phyloP scores from a whole-genome alignment of 495 filamentous ascomycete genomes.

The Cenococcum geophilum region DNA sequence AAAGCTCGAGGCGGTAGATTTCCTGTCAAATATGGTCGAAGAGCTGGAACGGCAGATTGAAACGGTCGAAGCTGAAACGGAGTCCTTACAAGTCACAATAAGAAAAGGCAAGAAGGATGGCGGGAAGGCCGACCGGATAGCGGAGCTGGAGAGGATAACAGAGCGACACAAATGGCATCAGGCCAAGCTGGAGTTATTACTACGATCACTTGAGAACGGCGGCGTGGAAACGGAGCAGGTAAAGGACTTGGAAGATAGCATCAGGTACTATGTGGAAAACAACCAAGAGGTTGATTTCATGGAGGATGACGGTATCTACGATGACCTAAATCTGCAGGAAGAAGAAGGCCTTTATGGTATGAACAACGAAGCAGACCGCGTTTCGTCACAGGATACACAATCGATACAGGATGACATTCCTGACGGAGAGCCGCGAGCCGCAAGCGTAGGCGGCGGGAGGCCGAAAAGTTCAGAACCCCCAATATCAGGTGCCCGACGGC shows the following conservation, averaged over 20 bases:
- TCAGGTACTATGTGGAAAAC: slow-evolving; percentile 90
- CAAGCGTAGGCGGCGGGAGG: slow-evolving; percentile 45
- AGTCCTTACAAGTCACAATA: slow-evolving; percentile 75
- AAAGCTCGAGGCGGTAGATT: slow-evolving; percentile 77
- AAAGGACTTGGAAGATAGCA: slow-evolving; percentile 78
- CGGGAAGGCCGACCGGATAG: slow-evolving; percentile 76
- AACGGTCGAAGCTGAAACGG: slow-evolving; percentile 81
- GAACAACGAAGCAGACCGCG: slow-evolving; percentile 70
- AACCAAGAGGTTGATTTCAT: slow-evolving; percentile 81
- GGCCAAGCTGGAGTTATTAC: slow-evolving; percentile 82
- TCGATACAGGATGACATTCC: slow-evolving; percentile 79
- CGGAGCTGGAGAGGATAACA: slow-evolving; percentile 72
- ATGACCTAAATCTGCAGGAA: slow-evolving; percentile 85
- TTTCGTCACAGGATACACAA: slow-evolving; percentile 91
- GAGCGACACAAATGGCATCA: slow-evolving; percentile 97
- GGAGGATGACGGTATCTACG: slow-evolving; percentile 91
- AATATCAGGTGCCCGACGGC: slow-evolving; percentile 49
- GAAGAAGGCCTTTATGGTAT: slow-evolving; percentile 83
- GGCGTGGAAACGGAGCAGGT: slow-evolving; percentile 81
- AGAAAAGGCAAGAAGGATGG: slow-evolving; percentile 90
- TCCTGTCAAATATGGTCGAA: slow-evolving; percentile 80
- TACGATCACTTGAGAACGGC: slow-evolving; percentile 86
- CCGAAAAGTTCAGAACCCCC: slow-evolving; percentile 47
- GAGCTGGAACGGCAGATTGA: slow-evolving; percentile 92
- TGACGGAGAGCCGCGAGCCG: slow-evolving; percentile 52